Evolutionary conservation across 352 stramenopile genomes (phyloP).

Genomic region (Pseudoperonospora humuli): DNA sequence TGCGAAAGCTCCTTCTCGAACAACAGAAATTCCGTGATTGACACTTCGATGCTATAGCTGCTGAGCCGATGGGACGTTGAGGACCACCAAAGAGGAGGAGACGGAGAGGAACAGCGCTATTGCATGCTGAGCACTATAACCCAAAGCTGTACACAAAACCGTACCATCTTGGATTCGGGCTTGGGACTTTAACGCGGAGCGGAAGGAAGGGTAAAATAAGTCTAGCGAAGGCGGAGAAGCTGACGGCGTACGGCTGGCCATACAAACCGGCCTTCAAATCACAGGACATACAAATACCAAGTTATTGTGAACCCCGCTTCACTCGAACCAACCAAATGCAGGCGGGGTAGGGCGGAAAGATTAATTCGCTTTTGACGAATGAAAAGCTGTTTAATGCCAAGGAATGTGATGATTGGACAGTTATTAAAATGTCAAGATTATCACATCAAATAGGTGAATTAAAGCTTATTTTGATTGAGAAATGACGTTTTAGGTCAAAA

Average conservation of each 20-base stretch:
- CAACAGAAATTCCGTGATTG: constrained; percentile 5
- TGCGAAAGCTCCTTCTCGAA: background rate
- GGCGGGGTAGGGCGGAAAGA: constrained; percentile 6
- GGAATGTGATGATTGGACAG: background rate
- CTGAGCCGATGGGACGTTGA: constrained; percentile 3
- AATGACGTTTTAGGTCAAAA: too few species aligned
- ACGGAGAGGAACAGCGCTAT: constrained; percentile 2
- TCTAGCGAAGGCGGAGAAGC: constrained; percentile 29
- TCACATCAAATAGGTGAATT: too few species aligned
- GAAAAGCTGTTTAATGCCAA: background rate
- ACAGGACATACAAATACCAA: constrained; percentile 51
- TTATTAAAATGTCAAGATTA: too few species aligned
- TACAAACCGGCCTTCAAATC: constrained; percentile 55
- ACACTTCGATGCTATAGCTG: constrained; percentile 6
- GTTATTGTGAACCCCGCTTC: constrained; percentile 29
- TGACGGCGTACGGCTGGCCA: constrained; percentile 29
- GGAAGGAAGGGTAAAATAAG: constrained; percentile 85
- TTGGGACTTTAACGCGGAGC: constrained; percentile 83
- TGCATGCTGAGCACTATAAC: background rate
- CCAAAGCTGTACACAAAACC: constrained; percentile 4
- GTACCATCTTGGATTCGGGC: constrained; percentile 82
- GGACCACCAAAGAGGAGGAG: constrained; percentile 1
- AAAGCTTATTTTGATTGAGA: too few species aligned
- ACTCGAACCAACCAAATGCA: constrained; percentile 72
- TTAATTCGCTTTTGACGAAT: constrained; percentile 8